Evolutionary conservation across 805 yeast species (phyloP).

Genomic region (Kodamaea restingae): DNA sequence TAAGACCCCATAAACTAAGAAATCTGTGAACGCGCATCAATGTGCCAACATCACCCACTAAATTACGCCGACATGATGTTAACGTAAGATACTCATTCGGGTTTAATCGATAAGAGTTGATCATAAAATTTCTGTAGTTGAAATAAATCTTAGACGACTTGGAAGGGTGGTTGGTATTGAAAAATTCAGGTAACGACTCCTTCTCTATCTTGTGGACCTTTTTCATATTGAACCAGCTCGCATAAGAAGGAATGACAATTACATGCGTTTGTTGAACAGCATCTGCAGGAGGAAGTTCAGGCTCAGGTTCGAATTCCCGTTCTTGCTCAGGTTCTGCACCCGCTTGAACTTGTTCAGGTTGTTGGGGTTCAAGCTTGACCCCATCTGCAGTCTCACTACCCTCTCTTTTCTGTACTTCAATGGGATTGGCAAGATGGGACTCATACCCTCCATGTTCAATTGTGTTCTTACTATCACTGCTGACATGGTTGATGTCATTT

Average conservation of each 20-base stretch:
- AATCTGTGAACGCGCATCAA: slow-evolving; percentile 81
- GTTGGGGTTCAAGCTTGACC: neutral
- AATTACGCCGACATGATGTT: slow-evolving; percentile 85
- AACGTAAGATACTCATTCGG: slow-evolving; percentile 87
- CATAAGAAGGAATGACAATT: slow-evolving; percentile 80
- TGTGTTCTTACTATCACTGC: neutral
- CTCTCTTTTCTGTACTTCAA: neutral
- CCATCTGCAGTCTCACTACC: neutral
- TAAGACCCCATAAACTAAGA: slow-evolving; percentile 86
- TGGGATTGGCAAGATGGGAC: neutral
- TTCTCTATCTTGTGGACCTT: slow-evolving; percentile 73
- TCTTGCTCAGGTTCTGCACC: slow-evolving; percentile 4
- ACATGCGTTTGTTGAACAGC: slow-evolving; percentile 65
- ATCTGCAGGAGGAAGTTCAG: slow-evolving; percentile 1
- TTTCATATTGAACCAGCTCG: slow-evolving; percentile 78
- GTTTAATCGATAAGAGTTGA: slow-evolving; percentile 80
- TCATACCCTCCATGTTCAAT: neutral
- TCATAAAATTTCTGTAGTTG: slow-evolving; percentile 82
- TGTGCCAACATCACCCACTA: slow-evolving; percentile 89
- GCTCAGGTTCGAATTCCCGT: slow-evolving; percentile 6
- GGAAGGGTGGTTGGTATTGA: slow-evolving; percentile 63
- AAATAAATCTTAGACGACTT: slow-evolving; percentile 80
- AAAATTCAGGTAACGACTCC: slow-evolving; percentile 84
- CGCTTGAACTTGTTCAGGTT: neutral
- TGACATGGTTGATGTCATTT: slow-evolving; percentile 1